These are phyloP conservation scores for Trametes sp. DNA, from an alignment of 1,284 basidiomycete genomes.

Conservation along the genomic window DNA sequence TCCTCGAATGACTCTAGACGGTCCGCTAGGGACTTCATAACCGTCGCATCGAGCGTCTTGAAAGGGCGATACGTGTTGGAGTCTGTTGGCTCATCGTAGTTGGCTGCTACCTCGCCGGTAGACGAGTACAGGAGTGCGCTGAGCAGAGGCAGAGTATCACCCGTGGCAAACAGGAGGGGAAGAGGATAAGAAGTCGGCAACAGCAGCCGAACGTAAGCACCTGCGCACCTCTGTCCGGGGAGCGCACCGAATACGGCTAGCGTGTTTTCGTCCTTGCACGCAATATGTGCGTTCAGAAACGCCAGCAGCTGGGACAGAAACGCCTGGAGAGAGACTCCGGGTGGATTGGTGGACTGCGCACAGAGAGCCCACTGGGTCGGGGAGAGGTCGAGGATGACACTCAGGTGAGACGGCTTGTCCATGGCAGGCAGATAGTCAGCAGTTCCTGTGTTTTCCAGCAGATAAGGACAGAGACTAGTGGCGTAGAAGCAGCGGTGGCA, in stretches of 20 bases:
- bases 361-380: constrained; percentile 83
- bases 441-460: not conserved
- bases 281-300: constrained; percentile 93
- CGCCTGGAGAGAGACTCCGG: constrained; percentile 65
- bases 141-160: not conserved
- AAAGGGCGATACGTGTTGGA: constrained; percentile 89
- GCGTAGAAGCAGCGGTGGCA: not conserved
- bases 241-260: constrained; percentile 92
- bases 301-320: constrained; percentile 87
- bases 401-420: constrained; percentile 74
- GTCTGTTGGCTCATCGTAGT: constrained; percentile 57
- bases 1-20: constrained; percentile 64
- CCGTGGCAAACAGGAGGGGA: not conserved
- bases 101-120: constrained; percentile 48
- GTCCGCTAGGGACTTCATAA: constrained; percentile 68
- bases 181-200: not conserved
- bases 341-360: constrained; percentile 52
- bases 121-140: constrained; percentile 83
- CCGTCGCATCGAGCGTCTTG: constrained; percentile 70
- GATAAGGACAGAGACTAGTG: not conserved
- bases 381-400: constrained; percentile 84
- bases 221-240: constrained; percentile 76
- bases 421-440: constrained; percentile 35
- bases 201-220: not conserved
- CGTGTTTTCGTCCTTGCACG: constrained; percentile 90